Conservation (phyloP, 177 flowering plant genomes). For the Tripterygium wilfordii region DNA sequence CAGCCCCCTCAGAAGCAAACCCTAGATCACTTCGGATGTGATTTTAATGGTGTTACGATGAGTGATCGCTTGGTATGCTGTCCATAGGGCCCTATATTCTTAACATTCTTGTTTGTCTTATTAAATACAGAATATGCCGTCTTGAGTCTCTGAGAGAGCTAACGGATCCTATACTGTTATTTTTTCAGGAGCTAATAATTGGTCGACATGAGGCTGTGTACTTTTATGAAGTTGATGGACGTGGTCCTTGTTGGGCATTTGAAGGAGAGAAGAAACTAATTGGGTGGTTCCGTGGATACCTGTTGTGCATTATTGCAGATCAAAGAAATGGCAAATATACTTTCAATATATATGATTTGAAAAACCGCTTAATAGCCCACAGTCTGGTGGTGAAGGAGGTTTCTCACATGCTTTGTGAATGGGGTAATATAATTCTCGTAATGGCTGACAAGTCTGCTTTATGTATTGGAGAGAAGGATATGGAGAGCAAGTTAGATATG, state of each 20-base stretch:
- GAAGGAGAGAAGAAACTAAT: conserved; percentile 92
- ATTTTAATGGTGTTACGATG: conserved; percentile 67
- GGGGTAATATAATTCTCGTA: conserved; percentile 92
- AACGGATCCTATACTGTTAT: conserved; percentile 10
- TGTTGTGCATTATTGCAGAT: conserved; percentile 82
- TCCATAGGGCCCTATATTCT: background rate
- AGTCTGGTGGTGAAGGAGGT: conserved; percentile 75
- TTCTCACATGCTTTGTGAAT: conserved; percentile 92
- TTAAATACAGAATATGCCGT: background rate
- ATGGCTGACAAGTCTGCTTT: conserved; percentile 75
- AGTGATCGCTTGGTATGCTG: conserved; percentile 77
- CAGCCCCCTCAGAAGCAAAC: conserved; percentile 74
- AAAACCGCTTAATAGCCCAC: conserved; percentile 88
- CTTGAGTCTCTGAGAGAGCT: background rate
- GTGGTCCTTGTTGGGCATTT: conserved; percentile 99
- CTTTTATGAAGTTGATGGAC: conserved; percentile 97
- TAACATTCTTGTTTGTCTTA: conserved; percentile 1
- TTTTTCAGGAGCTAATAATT: conserved; percentile 70
- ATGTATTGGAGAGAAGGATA: conserved; percentile 92
- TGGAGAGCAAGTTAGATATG: conserved; percentile 99
- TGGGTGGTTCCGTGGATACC: conserved; percentile 98
- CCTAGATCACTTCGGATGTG: conserved; percentile 79
- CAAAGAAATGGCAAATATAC: conserved; percentile 67
- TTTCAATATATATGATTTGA: conserved; percentile 90
- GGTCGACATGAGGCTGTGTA: conserved; percentile 96